Evolutionary conservation across 2,329 filamentous ascomycete genomes (phyloP).

Genomic region (Alternaria sp.): DNA sequence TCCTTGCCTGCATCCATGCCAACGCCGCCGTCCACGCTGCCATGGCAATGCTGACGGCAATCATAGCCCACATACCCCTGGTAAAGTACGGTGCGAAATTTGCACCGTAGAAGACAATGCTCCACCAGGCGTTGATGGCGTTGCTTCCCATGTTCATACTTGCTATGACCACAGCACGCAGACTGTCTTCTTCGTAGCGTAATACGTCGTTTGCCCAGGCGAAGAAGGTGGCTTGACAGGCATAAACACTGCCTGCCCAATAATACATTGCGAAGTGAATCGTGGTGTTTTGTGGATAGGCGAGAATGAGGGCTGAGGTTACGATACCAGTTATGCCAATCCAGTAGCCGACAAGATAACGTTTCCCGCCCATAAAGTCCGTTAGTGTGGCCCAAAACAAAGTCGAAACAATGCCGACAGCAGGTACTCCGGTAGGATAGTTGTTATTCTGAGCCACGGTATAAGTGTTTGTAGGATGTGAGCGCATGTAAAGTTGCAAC

Average conservation of each 20-base stretch:
- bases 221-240: constrained; percentile 77
- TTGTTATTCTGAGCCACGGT: constrained; percentile 61
- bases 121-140: constrained; percentile 77
- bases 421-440: constrained; percentile 62
- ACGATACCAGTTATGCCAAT: constrained; percentile 71
- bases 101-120: constrained; percentile 73
- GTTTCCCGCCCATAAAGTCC: constrained; percentile 68
- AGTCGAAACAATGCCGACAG: constrained; percentile 63
- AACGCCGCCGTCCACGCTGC: constrained; percentile 66
- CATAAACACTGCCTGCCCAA: constrained; percentile 74
- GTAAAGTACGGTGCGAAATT: constrained; percentile 71
- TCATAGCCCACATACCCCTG: constrained; percentile 79
- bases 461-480: constrained; percentile 56
- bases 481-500: constrained; percentile 60
- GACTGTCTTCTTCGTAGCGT: constrained; percentile 68
- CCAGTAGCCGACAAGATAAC: constrained; percentile 66
- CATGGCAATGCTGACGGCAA: constrained; percentile 67
- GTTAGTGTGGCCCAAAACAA: constrained; percentile 75
- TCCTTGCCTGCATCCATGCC: constrained; percentile 55
- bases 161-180: constrained; percentile 72
- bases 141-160: constrained; percentile 70
- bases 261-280: constrained; percentile 73
- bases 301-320: constrained; percentile 69
- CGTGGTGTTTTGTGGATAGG: constrained; percentile 59
- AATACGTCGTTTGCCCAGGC: constrained; percentile 78